Conservation (phyloP, 495 filamentous ascomycete species). For the Neurospora sp. region DNA sequence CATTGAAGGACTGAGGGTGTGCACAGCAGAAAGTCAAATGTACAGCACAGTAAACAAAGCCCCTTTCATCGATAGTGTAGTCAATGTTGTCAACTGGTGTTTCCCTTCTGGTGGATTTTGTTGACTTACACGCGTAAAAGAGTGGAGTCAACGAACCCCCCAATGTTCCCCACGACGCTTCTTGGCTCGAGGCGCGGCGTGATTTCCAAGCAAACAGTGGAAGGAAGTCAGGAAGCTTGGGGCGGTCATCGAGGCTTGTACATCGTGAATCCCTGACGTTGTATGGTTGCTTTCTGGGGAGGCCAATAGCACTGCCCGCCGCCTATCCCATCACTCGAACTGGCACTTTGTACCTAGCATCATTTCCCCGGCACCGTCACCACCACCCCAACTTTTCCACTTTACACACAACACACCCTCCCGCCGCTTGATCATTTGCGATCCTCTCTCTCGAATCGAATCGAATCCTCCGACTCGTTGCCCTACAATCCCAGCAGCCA, state of each 20-base stretch:
- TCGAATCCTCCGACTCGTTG: not conserved
- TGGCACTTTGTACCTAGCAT: not conserved
- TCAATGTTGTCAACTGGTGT: not conserved
- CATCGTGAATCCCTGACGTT: not conserved
- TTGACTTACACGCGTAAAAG: not conserved
- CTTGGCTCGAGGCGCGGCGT: not conserved
- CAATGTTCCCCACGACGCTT: not conserved
- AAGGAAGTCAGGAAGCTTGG: not conserved
- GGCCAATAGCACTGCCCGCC: not conserved
- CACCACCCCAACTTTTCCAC: not conserved
- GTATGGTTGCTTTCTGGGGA: not conserved
- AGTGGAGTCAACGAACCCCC: not conserved
- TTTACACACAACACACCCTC: not conserved
- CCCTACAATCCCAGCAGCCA: slow-evolving; percentile 13
- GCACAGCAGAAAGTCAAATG: not conserved
- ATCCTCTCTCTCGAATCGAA: not conserved
- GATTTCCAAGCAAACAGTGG: not conserved
- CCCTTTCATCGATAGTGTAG: too few species aligned
- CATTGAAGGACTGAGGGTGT: not conserved
- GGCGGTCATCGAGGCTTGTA: not conserved
- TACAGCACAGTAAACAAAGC: not conserved
- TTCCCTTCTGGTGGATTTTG: not conserved
- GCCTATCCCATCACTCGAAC: not conserved
- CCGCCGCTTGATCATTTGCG: not conserved
- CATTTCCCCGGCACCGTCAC: not conserved